These are phyloP conservation scores for Globisporangium paroecandrum DNA, from an alignment of 352 stramenopile genomes.

Conservation along the genomic window DNA sequence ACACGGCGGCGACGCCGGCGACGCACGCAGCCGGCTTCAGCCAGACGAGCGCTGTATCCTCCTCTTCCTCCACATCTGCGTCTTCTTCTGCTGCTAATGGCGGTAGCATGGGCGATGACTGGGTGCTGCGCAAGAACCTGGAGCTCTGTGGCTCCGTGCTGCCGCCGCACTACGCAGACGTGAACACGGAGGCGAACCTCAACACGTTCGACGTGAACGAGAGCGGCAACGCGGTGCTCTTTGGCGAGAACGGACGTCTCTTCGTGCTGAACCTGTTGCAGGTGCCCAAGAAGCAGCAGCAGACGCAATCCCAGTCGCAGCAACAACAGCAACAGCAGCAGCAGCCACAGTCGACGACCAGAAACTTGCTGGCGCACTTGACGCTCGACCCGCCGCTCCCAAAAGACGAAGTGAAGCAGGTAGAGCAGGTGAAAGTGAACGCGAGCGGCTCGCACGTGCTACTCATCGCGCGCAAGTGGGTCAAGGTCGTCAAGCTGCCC, in stretches of 20 bases:
- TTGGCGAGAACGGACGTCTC: conserved; percentile 40
- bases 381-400: conserved; percentile 57
- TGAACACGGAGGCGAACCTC: conserved; percentile 49
- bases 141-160: conserved; percentile 59
- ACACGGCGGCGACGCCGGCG: background rate
- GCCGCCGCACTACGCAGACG: conserved; percentile 48
- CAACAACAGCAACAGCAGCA: background rate
- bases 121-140: conserved; percentile 48
- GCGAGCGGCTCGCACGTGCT: conserved; percentile 47
- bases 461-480: conserved; percentile 51
- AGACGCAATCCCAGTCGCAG: conserved; percentile 6
- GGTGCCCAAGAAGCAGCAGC: conserved; percentile 13
- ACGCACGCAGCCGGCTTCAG: background rate
- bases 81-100: background rate
- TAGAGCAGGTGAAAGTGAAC: conserved; percentile 66
- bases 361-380: conserved; percentile 39
- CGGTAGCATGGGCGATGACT: conserved; percentile 30
- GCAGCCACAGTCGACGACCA: background rate
- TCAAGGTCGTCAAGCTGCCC: conserved; percentile 60
- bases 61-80: background rate
- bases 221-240: conserved; percentile 43
- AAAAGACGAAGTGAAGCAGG: conserved; percentile 35
- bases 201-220: conserved; percentile 70
- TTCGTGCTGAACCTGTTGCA: conserved; percentile 62
- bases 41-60: background rate